Base-by-base conservation (phyloP, 176 grass and related monocot genomes). In the Tillandsia leiboldiana region DNA sequence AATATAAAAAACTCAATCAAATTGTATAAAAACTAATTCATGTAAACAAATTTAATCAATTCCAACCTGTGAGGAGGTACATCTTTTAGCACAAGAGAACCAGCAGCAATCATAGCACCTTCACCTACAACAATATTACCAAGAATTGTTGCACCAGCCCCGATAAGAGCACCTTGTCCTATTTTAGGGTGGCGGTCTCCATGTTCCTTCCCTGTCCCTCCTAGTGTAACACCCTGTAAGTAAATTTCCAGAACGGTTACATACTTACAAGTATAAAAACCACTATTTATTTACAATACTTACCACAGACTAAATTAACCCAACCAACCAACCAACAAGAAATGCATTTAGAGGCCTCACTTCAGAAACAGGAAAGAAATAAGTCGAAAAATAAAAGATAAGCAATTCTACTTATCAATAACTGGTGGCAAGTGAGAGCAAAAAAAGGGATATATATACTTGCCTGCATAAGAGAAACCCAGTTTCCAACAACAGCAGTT, bases 381-480 rank as follows among this genome's bases (percentile, higher is more conserved):
- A 61, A 2, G 13, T 18, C 22, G 22, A 10, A 9, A 58, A 15
- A 61, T 18, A 61, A 61, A 61, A 61, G 2, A 9, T n/a, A 61
- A 18, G 56, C 3, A 61, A 61, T 61, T 15, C 22, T 18, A 18
- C 7, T 61, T 20, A 13, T 59, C 56, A 61, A 15, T 4, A 61
- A 20, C 56, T 22, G 1, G n/a, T 42, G 7, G 7, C 33, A 42
- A 42, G 33, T 42, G 33, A 42, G 33, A 42, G 70, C 20, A 47
- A 70, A 68, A 6, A 51, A 65, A n/a, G 4, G 56, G 63, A 54
- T 28, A 28, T 70, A 11, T 72, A 47, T 18, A 26, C 51, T 80
- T 75, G 86, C 94, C 94, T 99, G 94, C 94, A 99, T 99, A 64
- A 99, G 79, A 53, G 94, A 93, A 81, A 99, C 94, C 87, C 89